Conservation (phyloP, 2,329 filamentous ascomycete species). For the Fusarium sambucinum region DNA sequence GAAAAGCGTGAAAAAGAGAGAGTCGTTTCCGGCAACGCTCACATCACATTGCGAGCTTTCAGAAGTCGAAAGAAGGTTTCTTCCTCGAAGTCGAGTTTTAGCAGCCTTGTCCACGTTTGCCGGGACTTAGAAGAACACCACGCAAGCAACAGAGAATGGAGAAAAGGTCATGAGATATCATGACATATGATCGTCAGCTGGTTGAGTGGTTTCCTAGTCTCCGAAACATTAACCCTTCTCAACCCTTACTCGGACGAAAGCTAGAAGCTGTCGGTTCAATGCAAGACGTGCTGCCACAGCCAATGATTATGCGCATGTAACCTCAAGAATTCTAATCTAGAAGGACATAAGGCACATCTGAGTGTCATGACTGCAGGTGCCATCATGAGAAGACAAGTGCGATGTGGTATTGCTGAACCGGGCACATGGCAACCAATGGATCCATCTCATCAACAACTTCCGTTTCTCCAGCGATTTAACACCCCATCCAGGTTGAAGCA, state of each 20-base stretch:
- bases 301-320: slow-evolving; percentile 18
- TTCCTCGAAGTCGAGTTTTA: neutral
- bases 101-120: slow-evolving; percentile 7
- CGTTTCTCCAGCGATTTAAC: slow-evolving; percentile 25
- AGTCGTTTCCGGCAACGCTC: neutral
- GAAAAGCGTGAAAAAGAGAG: neutral
- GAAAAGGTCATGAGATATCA: slow-evolving; percentile 12
- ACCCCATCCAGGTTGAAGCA: slow-evolving; percentile 18
- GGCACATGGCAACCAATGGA: slow-evolving; percentile 3
- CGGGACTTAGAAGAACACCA: neutral
- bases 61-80: slow-evolving; percentile 6
- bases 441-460: slow-evolving; percentile 18
- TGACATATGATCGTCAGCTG: slow-evolving; percentile 12
- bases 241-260: slow-evolving; percentile 10
- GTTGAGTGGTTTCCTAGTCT: slow-evolving; percentile 31
- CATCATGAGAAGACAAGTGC: slow-evolving; percentile 27
- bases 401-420: slow-evolving; percentile 12
- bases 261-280: slow-evolving; percentile 23
- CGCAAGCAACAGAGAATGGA: neutral
- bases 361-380: slow-evolving; percentile 13
- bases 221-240: slow-evolving; percentile 18
- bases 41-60: neutral
- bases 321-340: slow-evolving; percentile 23
- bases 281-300: slow-evolving; percentile 16
- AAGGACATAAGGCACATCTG: slow-evolving; percentile 25